phyloP scores from a whole-genome alignment of 2,329 filamentous ascomycete species.

The Sporothrix phasma region DNA sequence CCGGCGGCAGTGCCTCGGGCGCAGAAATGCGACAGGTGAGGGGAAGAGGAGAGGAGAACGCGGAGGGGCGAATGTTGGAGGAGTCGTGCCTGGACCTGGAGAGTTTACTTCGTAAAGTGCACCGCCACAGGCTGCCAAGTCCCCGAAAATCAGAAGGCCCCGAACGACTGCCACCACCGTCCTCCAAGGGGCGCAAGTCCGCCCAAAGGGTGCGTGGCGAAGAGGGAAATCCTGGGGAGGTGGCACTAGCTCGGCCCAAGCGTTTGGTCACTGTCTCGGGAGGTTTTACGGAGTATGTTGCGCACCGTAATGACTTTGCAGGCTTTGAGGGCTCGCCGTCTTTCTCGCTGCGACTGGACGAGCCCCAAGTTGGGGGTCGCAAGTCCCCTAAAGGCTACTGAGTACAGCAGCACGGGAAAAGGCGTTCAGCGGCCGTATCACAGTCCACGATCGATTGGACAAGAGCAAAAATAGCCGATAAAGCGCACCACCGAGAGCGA shows the following conservation, averaged over 20 bases:
- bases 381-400: no score
- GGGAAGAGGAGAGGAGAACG: not conserved
- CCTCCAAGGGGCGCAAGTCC: not conserved
- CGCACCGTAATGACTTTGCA: no score
- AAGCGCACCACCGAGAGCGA: not conserved
- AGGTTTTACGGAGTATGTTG: no score
- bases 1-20: not conserved
- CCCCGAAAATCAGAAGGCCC: not conserved
- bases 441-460: no score
- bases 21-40: not conserved
- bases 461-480: not conserved
- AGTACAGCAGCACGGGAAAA: no score
- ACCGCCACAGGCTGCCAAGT: not conserved
- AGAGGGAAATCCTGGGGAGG: slow-evolving; percentile 3
- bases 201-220: not conserved
- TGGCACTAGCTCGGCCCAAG: slow-evolving; percentile 6
- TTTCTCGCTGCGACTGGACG: not conserved
- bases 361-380: no score
- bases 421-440: not conserved
- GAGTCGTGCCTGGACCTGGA: no score
- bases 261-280: not conserved
- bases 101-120: no score
- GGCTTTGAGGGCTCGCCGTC: not conserved
- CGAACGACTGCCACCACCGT: not conserved
- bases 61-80: not conserved